These are phyloP conservation scores for Neurospora sp. DNA, from an alignment of 495 filamentous ascomycete species.

Conservation along the genomic window DNA sequence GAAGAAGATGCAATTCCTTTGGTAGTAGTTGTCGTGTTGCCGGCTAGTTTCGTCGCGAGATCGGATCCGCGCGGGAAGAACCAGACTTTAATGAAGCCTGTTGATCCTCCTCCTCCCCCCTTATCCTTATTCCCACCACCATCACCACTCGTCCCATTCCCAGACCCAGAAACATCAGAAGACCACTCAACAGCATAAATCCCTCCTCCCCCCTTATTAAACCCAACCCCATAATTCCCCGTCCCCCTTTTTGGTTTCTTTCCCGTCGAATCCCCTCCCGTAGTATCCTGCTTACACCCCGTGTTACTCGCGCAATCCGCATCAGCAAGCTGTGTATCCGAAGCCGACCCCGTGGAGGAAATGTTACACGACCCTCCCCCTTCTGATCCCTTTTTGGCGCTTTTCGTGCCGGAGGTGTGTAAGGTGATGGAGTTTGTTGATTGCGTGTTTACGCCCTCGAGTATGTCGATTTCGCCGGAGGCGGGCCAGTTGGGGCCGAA, in stretches of 20 bases:
- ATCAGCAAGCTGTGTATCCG: conserved; percentile 34
- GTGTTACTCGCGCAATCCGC: conserved; percentile 38
- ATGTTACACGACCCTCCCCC: conserved; percentile 39
- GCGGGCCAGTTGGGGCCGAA: conserved; percentile 67
- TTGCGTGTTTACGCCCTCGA: conserved; percentile 72
- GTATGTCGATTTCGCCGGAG: conserved; percentile 83
- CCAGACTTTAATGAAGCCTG: conserved; percentile 55
- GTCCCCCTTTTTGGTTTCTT: conserved; percentile 10
- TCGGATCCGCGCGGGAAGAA: conserved; percentile 59
- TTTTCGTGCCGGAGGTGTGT: conserved; percentile 51
- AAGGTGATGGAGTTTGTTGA: conserved; percentile 59
- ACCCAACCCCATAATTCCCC: conserved; percentile 53
- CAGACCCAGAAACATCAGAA: not conserved
- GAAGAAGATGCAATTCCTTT: not conserved
- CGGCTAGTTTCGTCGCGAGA: conserved; percentile 29
- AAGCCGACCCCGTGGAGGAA: conserved; percentile 34
- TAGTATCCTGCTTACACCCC: conserved; percentile 39
- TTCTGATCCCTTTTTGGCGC: not conserved
- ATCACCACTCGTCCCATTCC: not conserved
- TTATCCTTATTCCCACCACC: not conserved
- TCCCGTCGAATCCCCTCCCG: conserved; percentile 11
- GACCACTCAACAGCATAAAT: conserved; percentile 70
- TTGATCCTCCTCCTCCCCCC: not conserved
- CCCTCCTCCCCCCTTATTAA: conserved; percentile 66
- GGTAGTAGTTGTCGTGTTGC: conserved; percentile 25